Evolutionary conservation across 2,329 filamentous ascomycete species (phyloP), one percentile per base, ranked within the genome.

Genomic region (Coniochaeta sp.): DNA sequence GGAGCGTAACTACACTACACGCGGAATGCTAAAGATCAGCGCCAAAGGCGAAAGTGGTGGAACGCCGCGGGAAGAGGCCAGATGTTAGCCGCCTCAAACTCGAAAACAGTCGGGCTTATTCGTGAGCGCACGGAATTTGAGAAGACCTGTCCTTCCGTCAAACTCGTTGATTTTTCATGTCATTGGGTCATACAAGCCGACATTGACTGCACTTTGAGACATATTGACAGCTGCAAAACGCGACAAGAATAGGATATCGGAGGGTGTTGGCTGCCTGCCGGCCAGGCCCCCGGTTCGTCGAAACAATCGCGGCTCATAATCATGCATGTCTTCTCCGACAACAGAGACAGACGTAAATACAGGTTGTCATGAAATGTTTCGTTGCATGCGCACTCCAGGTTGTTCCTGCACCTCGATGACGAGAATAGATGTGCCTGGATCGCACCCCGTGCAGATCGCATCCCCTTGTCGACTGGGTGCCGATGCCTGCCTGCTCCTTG

Each of bases 381-480:
- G 43, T 47, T 47, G 19, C 6, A 22, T 24, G 19, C 19, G 43
- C 43, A 47, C 24, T 47, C 43, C 24, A 22, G 47, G 47, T 52
- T 52, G n/a, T 52, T 17, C 47, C 24, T 52, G 47, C 47, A 52
- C 47, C 14, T 28, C 12, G 11, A 28, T 17, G 47, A 52, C 47
- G 47, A 52, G 47, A 52, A 52, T 52, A 52, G 47, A 52, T 52
- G 47, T 52, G 47, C 47, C 47, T 52, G 11, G 47, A 52, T 52
- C 47, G 47, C 26, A 52, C 26, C 47, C 47, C 47, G 47, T 52
- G 47, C 47, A 52, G 47, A 52, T 52, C 47, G 14, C 47, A 17
- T 52, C 26, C 26, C 47, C 47, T 26, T 52, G 47, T 52, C 24
- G 6, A 8, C 22, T 52, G 47, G 16, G 22, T 52, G 47, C 47